Base-by-base conservation (phyloP, 176 grass and related monocot genomes). In the Zoysia japonica region DNA sequence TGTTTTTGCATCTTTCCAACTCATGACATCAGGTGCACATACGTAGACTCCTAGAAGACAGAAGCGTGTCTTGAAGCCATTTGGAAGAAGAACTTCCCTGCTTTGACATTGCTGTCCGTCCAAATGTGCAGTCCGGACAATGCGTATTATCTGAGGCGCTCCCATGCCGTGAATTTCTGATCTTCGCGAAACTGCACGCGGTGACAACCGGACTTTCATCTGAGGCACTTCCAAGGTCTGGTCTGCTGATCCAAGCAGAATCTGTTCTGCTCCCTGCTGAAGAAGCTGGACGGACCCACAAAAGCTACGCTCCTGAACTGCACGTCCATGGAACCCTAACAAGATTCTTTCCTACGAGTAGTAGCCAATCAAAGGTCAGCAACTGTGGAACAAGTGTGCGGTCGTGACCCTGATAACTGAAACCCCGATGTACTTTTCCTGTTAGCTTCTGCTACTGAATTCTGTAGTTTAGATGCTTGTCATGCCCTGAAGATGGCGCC, bases 1-100 rank as follows among this genome's bases (percentile, higher is more conserved):
- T 75, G 78, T 77, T 54, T 67, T 68, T 47, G 45, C 17, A 75
- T 70, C 65, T 50, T 72, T 59, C 62, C 3, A 71, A 43, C 71
- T 70, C 10, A 69, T 41, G 7, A 15, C 6, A 40, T 55, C 13
- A 36, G 14, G 79, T 75, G 75, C 63, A 53, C 67, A 68, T 13
- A 14, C 28, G 28, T 13, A 14, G 14, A 13, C 10, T 37, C 56
- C 1, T 28, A 28, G 15, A 71, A 7, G 14, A 10, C 35, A 7
- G 5, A 16, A 36, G 55, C 17, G 19, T 77, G 72, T 62, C 39
- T 51, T 35, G 13, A 62, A n/a, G 17, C 11, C 51, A 40, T 15
- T 42, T 17, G 53, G 38, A 42, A 73, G 68, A 7, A 13, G 68
- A 7, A 13, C 28, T 3, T 43, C 13, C 55, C 12, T 6, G 14